Conservation (phyloP, 1,139 yeast species). For the Taphrina confusa region DNA sequence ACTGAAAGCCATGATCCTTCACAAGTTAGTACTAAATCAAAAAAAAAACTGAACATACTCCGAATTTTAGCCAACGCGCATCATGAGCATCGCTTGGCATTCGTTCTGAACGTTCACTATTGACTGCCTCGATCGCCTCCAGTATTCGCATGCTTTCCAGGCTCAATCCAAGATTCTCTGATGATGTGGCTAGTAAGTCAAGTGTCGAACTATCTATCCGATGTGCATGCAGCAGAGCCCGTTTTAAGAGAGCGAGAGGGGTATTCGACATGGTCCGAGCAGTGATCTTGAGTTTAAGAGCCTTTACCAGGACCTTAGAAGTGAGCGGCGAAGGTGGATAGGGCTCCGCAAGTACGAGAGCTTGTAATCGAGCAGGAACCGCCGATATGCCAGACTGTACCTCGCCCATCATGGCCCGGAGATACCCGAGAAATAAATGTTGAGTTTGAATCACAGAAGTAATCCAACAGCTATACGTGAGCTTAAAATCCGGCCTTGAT, state of each 20-base stretch:
- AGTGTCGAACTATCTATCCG: constrained; percentile 5
- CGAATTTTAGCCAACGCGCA: constrained; percentile 8
- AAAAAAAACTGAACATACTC: background rate
- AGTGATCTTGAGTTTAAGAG: constrained; percentile 11
- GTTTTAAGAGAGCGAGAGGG: constrained; percentile 7
- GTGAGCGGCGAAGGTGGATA: constrained; percentile 11
- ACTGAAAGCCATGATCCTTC: constrained; percentile 18
- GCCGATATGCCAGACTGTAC: constrained; percentile 1
- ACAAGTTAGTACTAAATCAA: background rate
- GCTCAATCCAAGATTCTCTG: background rate
- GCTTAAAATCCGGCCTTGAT: background rate
- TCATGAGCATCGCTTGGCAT: constrained; percentile 6
- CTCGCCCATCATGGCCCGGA: background rate
- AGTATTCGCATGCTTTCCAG: constrained; percentile 4
- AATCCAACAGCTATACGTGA: constrained; percentile 10
- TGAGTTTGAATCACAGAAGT: constrained; percentile 1
- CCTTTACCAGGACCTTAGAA: background rate
- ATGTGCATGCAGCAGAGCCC: constrained; percentile 11
- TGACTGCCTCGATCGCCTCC: constrained; percentile 2
- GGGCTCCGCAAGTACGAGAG: background rate
- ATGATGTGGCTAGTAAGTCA: background rate
- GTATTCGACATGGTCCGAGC: background rate
- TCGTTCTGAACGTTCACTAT: background rate
- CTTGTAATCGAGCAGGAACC: constrained; percentile 3
- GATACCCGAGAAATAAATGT: constrained; percentile 17